A percentile compares a stretch with the other conserved stretches of the same genome.
Conservation (phyloP, 2,329 filamentous ascomycete species). For the Stachybotrys echinatus region DNA sequence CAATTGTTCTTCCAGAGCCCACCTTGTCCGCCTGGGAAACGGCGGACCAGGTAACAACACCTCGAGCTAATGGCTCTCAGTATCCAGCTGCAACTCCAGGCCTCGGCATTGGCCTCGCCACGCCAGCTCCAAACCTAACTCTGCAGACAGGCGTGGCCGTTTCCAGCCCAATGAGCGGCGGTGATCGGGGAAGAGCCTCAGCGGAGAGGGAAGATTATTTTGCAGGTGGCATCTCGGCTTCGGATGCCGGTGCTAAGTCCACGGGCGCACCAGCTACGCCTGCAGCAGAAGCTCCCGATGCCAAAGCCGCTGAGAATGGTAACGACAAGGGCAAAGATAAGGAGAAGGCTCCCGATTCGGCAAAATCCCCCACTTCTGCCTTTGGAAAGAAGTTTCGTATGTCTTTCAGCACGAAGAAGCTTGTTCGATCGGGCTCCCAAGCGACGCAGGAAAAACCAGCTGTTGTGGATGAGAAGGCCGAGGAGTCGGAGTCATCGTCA, state of each 20-base stretch:
- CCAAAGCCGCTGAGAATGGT: constrained; percentile 42
- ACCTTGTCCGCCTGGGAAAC: constrained; percentile 29
- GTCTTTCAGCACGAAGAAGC: constrained; percentile 80
- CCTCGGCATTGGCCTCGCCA: constrained; percentile 71
- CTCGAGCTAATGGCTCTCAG: constrained; percentile 60
- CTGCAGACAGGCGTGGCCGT: constrained; percentile 40
- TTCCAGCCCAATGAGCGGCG: constrained; percentile 28
- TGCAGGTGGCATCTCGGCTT: constrained; percentile 51
- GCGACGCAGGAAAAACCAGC: constrained; percentile 64
- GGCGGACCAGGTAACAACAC: constrained; percentile 48
- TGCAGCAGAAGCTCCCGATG: constrained; percentile 41
- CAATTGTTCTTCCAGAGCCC: constrained; percentile 43
- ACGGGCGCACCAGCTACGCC: constrained; percentile 41
- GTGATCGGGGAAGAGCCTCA: constrained; percentile 55
- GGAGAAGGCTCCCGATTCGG: constrained; percentile 41
- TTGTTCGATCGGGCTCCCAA: constrained; percentile 60
- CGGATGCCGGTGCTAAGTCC: constrained; percentile 39
- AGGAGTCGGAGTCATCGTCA: constrained; percentile 58
- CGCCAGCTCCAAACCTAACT: constrained; percentile 42
- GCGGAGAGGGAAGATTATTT: constrained; percentile 74
- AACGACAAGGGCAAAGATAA: constrained; percentile 43
- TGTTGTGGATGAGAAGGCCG: constrained; percentile 70
- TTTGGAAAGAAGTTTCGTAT: constrained; percentile 86
- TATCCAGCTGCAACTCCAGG: constrained; percentile 66
- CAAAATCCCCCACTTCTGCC: constrained; percentile 54